These are phyloP conservation scores for Barnettozyma hawaiiensis DNA, from an alignment of 1,139 yeast species.

Conservation along the genomic window DNA sequence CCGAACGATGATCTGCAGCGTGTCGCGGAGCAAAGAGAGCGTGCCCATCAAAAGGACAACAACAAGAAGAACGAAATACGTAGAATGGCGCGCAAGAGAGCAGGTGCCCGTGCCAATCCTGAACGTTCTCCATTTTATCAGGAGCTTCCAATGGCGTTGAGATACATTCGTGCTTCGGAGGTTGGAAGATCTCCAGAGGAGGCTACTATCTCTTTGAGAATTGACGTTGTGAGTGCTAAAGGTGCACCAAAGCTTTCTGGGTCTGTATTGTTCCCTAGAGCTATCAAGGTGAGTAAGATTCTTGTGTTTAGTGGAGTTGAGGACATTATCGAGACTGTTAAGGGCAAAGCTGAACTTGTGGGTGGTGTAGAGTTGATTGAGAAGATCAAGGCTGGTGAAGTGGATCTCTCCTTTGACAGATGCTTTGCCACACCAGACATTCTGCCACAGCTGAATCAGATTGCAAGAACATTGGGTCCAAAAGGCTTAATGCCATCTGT, in stretches of 20 bases:
- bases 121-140: slow-evolving; percentile 38
- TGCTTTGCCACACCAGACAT: slow-evolving; percentile 86
- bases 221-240: slow-evolving; percentile 67
- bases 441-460: slow-evolving; percentile 49
- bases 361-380: slow-evolving; percentile 75
- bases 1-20: slow-evolving; percentile 25
- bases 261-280: slow-evolving; percentile 68
- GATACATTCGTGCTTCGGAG: slow-evolving; percentile 81
- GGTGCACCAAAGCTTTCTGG: slow-evolving; percentile 78
- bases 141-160: slow-evolving; percentile 67
- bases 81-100: slow-evolving; percentile 23
- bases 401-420: slow-evolving; percentile 60
- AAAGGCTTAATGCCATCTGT: slow-evolving; percentile 83
- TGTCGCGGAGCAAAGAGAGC: slow-evolving; percentile 25
- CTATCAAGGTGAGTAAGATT: slow-evolving; percentile 58
- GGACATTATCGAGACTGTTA: slow-evolving; percentile 48
- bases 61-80: slow-evolving; percentile 23
- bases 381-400: slow-evolving; percentile 49
- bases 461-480: slow-evolving; percentile 83
- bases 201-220: slow-evolving; percentile 62
- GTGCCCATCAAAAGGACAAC: slow-evolving; percentile 22
- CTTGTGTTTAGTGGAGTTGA: slow-evolving; percentile 63
- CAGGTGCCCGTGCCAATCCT: slow-evolving; percentile 24
- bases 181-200: slow-evolving; percentile 72
- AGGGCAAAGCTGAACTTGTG: slow-evolving; percentile 47